Percentiles rank a stretch among this genome's conserved stretches.
phyloP scores from a whole-genome alignment of 2,329 filamentous ascomycete species.

The Sporothrix euskadiensis region DNA sequence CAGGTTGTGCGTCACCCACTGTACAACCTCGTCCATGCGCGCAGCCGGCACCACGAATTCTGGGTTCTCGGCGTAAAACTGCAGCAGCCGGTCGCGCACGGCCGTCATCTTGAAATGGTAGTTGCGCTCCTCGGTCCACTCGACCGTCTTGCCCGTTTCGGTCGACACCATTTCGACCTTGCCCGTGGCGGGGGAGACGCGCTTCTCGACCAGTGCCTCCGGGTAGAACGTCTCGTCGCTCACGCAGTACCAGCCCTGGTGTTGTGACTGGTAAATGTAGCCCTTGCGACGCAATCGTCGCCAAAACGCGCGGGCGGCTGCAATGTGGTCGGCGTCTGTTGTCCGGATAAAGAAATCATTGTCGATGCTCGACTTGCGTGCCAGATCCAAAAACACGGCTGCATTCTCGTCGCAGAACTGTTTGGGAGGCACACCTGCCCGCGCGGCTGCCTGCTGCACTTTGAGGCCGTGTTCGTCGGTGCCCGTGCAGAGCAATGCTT shows the following conservation, averaged over 20 bases:
- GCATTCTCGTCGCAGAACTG: constrained; percentile 87
- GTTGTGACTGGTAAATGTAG: constrained; percentile 80
- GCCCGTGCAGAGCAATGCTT: constrained; percentile 78
- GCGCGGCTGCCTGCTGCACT: constrained; percentile 80
- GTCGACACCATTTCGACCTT: constrained; percentile 77
- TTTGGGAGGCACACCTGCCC: constrained; percentile 70
- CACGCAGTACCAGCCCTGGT: constrained; percentile 95
- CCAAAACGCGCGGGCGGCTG: constrained; percentile 90
- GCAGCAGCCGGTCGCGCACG: constrained; percentile 74
- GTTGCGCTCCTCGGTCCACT: constrained; percentile 91
- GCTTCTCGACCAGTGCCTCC: constrained; percentile 68
- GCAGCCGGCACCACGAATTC: constrained; percentile 71
- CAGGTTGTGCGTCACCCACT: constrained; percentile 74
- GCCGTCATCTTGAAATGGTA: constrained; percentile 92
- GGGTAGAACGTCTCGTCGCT: constrained; percentile 97
- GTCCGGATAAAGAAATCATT: constrained; percentile 92
- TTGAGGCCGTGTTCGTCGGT: constrained; percentile 99
- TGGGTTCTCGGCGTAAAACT: constrained; percentile 77
- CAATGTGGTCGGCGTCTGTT: constrained; percentile 77
- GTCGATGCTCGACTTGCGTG: constrained; percentile 65
- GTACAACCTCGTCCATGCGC: constrained; percentile 76
- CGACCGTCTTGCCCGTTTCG: constrained; percentile 89
- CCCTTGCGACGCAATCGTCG: constrained; percentile 71
- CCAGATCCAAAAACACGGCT: constrained; percentile 74
- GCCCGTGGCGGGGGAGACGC: constrained; percentile 77